Evolutionary conservation across 1,284 basidiomycete species (phyloP).

Genomic region (Melampsora americana): DNA sequence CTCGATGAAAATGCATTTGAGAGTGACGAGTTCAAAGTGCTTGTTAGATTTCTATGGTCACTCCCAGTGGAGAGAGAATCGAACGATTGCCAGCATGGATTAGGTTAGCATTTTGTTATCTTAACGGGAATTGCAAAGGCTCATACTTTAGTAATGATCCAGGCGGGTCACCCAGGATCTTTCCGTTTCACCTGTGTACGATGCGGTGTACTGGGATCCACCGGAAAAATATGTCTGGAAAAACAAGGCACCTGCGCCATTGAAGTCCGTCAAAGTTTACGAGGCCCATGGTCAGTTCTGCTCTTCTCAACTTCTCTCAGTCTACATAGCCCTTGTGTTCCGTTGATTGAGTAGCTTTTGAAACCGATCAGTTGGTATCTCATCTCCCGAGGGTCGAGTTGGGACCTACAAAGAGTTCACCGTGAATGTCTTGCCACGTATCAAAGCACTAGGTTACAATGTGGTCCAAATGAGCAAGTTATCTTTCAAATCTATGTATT

Average conservation of each 20-base stretch:
- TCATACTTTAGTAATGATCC: conserved; percentile 1
- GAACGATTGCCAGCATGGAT: conserved; percentile 94
- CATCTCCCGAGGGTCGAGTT: conserved; percentile 77
- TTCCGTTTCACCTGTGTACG: conserved; percentile 81
- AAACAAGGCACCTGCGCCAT: conserved; percentile 66
- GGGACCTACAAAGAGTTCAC: conserved; percentile 97
- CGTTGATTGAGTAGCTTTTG: conserved; percentile 1
- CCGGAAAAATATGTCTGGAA: conserved; percentile 77
- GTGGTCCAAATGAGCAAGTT: conserved; percentile 70
- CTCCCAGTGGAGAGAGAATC: conserved; percentile 71
- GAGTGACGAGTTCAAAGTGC: not conserved
- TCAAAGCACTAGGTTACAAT: conserved; percentile 89
- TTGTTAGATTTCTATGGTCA: conserved; percentile 75
- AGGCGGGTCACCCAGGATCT: conserved; percentile 89
- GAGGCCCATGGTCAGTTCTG: conserved; percentile 71
- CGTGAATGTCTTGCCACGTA: conserved; percentile 74
- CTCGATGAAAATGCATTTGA: not conserved
- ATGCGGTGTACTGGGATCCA: conserved; percentile 98
- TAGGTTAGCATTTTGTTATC: conserved; percentile 53
- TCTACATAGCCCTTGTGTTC: not conserved
- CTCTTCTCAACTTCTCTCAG: not conserved
- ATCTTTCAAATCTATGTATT: not conserved
- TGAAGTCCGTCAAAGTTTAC: conserved; percentile 74
- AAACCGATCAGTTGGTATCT: conserved; percentile 72
- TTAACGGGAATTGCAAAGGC: not conserved